These are phyloP conservation scores for Aspergillus saccharolyticus DNA, from an alignment of 495 filamentous ascomycete species.

Conservation along the genomic window DNA sequence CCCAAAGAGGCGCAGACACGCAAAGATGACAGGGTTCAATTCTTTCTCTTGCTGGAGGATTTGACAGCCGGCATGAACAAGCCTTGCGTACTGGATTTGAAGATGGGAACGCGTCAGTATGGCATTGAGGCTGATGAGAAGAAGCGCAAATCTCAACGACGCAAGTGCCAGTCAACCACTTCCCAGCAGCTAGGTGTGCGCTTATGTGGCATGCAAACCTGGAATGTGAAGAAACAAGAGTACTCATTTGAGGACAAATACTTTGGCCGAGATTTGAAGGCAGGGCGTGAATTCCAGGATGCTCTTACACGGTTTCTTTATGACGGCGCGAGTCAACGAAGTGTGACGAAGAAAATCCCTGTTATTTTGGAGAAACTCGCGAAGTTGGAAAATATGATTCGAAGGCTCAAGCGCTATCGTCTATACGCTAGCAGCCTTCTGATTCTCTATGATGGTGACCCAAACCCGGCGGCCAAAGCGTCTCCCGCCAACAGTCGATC, in stretches of 20 bases:
- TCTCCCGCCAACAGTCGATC: constrained; percentile 11
- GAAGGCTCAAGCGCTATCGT: constrained; percentile 73
- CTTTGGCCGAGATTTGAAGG: constrained; percentile 83
- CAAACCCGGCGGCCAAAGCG: constrained; percentile 16
- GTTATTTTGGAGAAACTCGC: constrained; percentile 77
- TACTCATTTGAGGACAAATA: constrained; percentile 97
- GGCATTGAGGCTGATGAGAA: constrained; percentile 89
- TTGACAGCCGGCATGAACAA: constrained; percentile 94
- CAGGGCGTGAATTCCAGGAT: constrained; percentile 83
- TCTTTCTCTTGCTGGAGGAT: constrained; percentile 94
- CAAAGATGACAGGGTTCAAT: constrained; percentile 71
- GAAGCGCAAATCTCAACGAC: constrained; percentile 87
- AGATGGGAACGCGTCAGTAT: constrained; percentile 99
- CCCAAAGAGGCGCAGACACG: constrained; percentile 74
- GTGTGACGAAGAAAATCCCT: constrained; percentile 79
- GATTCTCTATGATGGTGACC: constrained; percentile 86
- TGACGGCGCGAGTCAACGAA: constrained; percentile 75
- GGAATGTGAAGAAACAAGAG: constrained; percentile 76
- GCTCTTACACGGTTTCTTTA: constrained; percentile 87
- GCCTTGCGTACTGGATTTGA: constrained; percentile 93
- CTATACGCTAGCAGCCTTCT: constrained; percentile 94
- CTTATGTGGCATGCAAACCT: constrained; percentile 92
- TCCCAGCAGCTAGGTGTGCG: constrained; percentile 88
- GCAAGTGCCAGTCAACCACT: constrained; percentile 88
- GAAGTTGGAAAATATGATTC: constrained; percentile 76